Conservation (phyloP, 1,139 yeast species). For the Debaryomycetaceae sp. region DNA sequence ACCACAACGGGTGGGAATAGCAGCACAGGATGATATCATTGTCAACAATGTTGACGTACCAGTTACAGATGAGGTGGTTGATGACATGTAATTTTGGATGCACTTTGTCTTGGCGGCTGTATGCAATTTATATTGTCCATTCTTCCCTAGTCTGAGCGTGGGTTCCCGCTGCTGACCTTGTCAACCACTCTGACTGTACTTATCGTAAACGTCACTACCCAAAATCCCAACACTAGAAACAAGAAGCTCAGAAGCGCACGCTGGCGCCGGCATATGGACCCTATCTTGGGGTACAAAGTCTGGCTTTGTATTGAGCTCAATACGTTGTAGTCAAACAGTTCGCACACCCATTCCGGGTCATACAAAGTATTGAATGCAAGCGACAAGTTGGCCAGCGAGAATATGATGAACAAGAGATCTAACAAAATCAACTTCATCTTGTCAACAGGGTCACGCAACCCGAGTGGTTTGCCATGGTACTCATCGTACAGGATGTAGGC, state of each 20-base stretch:
- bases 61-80: too few species aligned
- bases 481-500: conserved; percentile 86
- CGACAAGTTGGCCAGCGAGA: conserved; percentile 85
- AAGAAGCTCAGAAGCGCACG: conserved; percentile 74
- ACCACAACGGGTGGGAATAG: too few species aligned
- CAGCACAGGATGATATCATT: too few species aligned
- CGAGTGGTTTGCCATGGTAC: conserved; percentile 86
- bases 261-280: conserved; percentile 71
- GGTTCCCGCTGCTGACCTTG: conserved; percentile 37
- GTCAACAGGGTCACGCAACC: conserved; percentile 76
- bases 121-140: too few species aligned
- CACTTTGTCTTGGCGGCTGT: too few species aligned
- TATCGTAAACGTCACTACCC: conserved; percentile 84
- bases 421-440: conserved; percentile 74
- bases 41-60: too few species aligned
- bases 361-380: conserved; percentile 79
- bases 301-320: too few species aligned
- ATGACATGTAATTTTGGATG: too few species aligned
- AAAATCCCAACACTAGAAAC: conserved; percentile 66
- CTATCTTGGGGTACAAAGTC: conserved; percentile 27
- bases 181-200: conserved; percentile 83
- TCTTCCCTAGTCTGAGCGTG: conserved; percentile 11
- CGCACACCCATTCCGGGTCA: conserved; percentile 82
- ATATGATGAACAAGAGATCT: conserved; percentile 84
- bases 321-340: conserved; percentile 15